phyloP scores from a whole-genome alignment of 148 eudicot species.

The Tetragonia tetragonoides region DNA sequence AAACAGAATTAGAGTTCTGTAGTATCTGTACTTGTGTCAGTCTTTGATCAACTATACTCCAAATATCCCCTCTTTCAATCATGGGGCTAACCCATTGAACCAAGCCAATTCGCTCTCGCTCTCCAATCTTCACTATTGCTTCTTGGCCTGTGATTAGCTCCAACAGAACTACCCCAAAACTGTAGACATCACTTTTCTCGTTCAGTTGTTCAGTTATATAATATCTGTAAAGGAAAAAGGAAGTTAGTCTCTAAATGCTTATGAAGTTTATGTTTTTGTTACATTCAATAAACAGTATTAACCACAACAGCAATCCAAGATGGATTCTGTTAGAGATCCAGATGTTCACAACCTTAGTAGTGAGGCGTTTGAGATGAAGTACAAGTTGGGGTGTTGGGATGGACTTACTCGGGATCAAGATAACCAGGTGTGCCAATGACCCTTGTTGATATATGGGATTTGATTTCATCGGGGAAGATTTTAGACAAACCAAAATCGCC shows the following conservation, averaged over 20 bases:
- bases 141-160: constrained; percentile 36
- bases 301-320: no score
- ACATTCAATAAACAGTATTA: no score
- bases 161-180: constrained; percentile 38
- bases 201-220: constrained; percentile 10
- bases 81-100: constrained; percentile 17
- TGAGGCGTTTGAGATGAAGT: not conserved
- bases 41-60: constrained; percentile 24
- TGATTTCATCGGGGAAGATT: constrained; percentile 25
- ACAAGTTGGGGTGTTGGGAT: not conserved
- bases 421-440: constrained; percentile 31
- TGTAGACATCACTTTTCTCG: constrained; percentile 39
- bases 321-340: no score
- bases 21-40: no score
- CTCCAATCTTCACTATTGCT: constrained; percentile 10
- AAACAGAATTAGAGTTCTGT: constrained; percentile 12
- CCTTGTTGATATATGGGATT: constrained; percentile 18
- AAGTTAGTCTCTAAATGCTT: not conserved
- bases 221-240: constrained; percentile 19
- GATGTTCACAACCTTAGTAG: no score
- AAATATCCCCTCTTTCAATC: constrained; percentile 24
- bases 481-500: constrained; percentile 37
- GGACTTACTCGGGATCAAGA: constrained; percentile 33
- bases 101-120: not conserved
- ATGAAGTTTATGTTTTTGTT: not conserved